Conservation (phyloP, 2,329 filamentous ascomycete species). For the Ascochyta viciae-villosae region DNA sequence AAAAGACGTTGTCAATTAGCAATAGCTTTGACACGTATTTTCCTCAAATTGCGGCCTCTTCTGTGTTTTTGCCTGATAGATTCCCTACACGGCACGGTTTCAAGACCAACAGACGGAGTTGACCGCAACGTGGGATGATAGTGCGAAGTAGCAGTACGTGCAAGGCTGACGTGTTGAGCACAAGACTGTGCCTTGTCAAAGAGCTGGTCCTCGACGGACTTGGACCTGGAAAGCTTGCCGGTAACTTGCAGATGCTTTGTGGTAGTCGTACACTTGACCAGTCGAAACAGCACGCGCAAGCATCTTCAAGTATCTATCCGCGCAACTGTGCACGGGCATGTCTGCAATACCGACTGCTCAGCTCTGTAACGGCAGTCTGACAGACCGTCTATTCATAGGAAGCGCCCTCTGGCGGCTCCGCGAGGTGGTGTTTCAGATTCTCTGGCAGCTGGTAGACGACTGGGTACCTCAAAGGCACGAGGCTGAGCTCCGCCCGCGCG, state of each 20-base stretch:
- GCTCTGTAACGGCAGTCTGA: conserved; percentile 10
- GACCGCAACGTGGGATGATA: no score
- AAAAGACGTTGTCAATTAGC: no score
- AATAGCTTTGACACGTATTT: no score
- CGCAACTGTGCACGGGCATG: conserved; percentile 8
- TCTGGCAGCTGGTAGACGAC: conserved; percentile 14
- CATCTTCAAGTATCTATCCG: background rate
- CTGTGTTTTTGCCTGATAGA: no score
- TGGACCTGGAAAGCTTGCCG: background rate
- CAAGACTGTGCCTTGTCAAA: no score
- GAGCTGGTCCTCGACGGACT: background rate
- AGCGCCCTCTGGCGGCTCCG: conserved; percentile 23
- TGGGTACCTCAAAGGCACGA: conserved; percentile 16
- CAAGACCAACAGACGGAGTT: no score
- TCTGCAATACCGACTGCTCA: conserved; percentile 3
- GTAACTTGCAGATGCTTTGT: background rate
- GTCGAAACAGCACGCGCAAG: background rate
- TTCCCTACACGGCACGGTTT: no score
- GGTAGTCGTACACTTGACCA: background rate
- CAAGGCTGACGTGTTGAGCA: no score
- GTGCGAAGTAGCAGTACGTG: no score
- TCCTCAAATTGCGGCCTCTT: no score
- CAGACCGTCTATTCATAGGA: conserved; percentile 15
- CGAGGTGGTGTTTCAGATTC: conserved; percentile 32
- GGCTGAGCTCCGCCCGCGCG: conserved; percentile 21